Evolutionary conservation across 129 eudicot genomes (phyloP).

Genomic region (Centella asiatica): DNA sequence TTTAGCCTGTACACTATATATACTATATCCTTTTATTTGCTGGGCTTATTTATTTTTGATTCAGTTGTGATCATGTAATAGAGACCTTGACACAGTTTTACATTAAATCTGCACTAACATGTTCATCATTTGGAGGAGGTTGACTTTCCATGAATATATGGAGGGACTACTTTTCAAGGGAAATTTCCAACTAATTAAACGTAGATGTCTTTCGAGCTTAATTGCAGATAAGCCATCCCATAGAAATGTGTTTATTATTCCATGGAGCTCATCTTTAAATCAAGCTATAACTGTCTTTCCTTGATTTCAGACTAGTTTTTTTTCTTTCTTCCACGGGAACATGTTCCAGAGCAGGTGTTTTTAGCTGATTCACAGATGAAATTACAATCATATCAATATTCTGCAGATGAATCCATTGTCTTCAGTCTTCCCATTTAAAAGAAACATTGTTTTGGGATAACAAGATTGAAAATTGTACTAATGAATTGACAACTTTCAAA

Average conservation of each 20-base stretch:
- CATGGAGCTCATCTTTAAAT: background rate
- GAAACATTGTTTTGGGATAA: too few relatives aligned
- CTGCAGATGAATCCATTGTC: too few relatives aligned
- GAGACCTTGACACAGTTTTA: too few relatives aligned
- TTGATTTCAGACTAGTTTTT: background rate
- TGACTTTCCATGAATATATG: too few relatives aligned
- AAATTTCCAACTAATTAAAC: background rate
- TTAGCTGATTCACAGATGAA: background rate
- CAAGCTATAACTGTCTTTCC: background rate
- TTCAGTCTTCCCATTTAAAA: background rate
- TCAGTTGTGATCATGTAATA: too few relatives aligned
- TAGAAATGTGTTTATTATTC: background rate
- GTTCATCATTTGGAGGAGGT: too few relatives aligned
- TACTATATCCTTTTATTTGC: background rate
- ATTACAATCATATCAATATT: too few relatives aligned
- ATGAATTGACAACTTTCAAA: too few relatives aligned
- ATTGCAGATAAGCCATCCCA: background rate
- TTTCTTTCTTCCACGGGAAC: too few relatives aligned
- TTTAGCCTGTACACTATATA: background rate
- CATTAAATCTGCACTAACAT: too few relatives aligned
- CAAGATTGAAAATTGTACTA: too few relatives aligned
- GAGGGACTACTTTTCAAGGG: background rate
- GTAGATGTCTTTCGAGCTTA: background rate
- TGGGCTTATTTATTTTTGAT: too few relatives aligned
- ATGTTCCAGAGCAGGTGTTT: background rate